phyloP scores from a whole-genome alignment of 2,329 filamentous ascomycete species.

The Verticillium nubilum region DNA sequence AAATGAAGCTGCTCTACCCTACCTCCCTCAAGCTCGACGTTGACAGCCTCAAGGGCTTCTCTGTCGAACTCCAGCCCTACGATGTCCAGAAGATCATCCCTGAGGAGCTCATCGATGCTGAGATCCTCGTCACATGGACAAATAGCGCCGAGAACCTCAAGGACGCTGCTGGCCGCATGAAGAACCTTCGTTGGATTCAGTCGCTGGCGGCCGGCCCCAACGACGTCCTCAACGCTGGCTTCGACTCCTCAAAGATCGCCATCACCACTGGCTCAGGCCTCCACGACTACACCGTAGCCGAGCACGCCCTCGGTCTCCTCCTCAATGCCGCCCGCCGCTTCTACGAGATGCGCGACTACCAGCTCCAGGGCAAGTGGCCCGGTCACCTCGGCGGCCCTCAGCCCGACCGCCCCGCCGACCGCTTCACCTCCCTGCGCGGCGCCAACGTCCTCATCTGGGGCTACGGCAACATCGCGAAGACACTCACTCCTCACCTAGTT shows the following conservation, averaged over 20 bases:
- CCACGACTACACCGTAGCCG: slow-evolving; percentile 60
- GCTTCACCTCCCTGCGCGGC: slow-evolving; percentile 55
- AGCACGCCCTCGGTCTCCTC: slow-evolving; percentile 56
- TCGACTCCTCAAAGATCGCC: slow-evolving; percentile 42
- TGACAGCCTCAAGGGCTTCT: slow-evolving; percentile 51
- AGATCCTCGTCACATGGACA: slow-evolving; percentile 56
- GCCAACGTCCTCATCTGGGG: slow-evolving; percentile 58
- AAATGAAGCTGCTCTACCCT: slow-evolving; percentile 63
- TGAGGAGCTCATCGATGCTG: slow-evolving; percentile 52
- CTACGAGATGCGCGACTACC: slow-evolving; percentile 58
- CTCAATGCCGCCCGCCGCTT: slow-evolving; percentile 51
- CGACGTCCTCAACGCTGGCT: slow-evolving; percentile 57
- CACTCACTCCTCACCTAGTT: slow-evolving; percentile 47
- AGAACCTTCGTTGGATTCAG: slow-evolving; percentile 59
- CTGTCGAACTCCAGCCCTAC: slow-evolving; percentile 52
- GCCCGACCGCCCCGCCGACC: slow-evolving; percentile 48
- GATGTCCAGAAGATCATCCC: slow-evolving; percentile 52
- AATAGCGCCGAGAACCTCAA: slow-evolving; percentile 54
- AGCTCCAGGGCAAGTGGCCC: slow-evolving; percentile 52
- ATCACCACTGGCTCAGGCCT: slow-evolving; percentile 59
- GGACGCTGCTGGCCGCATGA: slow-evolving; percentile 49
- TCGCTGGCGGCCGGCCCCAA: slow-evolving; percentile 62
- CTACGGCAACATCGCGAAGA: slow-evolving; percentile 62
- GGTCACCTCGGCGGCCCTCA: slow-evolving; percentile 56
- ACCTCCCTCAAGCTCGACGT: slow-evolving; percentile 55